Percentiles rank a stretch among this genome's conserved stretches.
These are phyloP conservation scores for Mortierella sp. DNA, from an alignment of 371 early-diverging fungal genomes.

Conservation along the genomic window DNA sequence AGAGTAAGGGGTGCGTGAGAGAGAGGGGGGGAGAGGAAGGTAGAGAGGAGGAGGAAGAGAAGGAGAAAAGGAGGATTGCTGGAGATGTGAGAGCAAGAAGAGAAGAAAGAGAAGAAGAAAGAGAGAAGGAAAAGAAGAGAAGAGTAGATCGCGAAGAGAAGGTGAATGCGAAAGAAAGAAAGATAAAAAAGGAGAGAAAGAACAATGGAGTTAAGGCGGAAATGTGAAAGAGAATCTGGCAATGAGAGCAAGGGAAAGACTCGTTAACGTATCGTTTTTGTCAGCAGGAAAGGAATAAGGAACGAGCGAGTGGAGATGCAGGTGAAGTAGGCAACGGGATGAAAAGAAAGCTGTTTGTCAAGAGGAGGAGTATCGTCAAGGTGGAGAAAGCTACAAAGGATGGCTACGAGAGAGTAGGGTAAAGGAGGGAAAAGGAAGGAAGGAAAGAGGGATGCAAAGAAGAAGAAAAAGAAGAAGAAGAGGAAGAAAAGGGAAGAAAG, in stretches of 20 bases:
- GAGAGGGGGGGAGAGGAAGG: neutral
- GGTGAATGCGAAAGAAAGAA: neutral
- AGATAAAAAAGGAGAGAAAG: neutral
- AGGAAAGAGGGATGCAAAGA: slow-evolving; percentile 12
- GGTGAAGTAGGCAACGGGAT: neutral
- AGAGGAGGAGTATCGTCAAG: neutral
- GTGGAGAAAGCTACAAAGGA: neutral
- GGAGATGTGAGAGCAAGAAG: neutral
- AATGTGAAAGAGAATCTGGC: neutral
- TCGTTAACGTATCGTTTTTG: slow-evolving; percentile 1
- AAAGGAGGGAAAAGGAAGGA: neutral
- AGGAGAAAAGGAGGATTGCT: neutral
- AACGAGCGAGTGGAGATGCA: neutral
- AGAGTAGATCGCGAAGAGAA: neutral
- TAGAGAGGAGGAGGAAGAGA: neutral
- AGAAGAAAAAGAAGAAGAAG: neutral
- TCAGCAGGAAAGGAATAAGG: slow-evolving; percentile 12
- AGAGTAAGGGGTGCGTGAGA: neutral
- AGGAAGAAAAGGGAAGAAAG: neutral
- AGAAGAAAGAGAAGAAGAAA: neutral
- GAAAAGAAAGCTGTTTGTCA: neutral
- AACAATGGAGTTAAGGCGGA: neutral
- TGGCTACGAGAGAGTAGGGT: slow-evolving; percentile 1
- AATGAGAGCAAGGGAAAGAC: no score
- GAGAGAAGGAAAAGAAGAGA: neutral